Evolutionary conservation across 2,329 filamentous ascomycete genomes (phyloP), one percentile per base, ranked within the genome.

Genomic region (Cordyceps fumosorosea): DNA sequence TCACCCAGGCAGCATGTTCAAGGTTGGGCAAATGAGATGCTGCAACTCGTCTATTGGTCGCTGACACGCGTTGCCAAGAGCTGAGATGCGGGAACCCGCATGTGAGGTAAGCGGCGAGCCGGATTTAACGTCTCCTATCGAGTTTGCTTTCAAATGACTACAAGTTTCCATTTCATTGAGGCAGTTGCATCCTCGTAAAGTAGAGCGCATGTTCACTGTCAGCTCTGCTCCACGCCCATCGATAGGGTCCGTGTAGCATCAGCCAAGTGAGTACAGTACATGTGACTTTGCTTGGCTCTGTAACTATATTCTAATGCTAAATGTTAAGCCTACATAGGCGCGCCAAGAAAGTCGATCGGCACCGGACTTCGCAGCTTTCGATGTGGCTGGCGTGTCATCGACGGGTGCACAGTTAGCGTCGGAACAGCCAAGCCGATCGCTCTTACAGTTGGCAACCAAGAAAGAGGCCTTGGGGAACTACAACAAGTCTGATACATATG

Each of bases 351-450:
- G 20, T 5, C 18, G 48, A 60, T 60, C 57, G 37, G 57, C 57
- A 34, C 22, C 57, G 57, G 57, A 53, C 34, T 53, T 60, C 57
- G 57, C 57, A 60, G n/a, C 48, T 37, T 60, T 29, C 48, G 48
- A 60, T 58, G 56, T 61, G 58, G 58, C 52, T 47, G 40, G 51
- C 42, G n/a, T 45, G 29, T 24, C 51, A 50, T 40, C 42, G 50
- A 45, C 24, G 24, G 14, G 20, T 37, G 37, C 37, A 24, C 29
- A 34, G 44, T 40, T 53, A 52, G 57, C 18, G n/a, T 53, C 24
- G 34, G 34, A 45, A 52, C 24, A 1, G 24, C 48, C 37, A 60
- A 60, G 57, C 45, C 47, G 34, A 40, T 42, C 32, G 56, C 5
- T 26, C 20, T 3, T 29, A 6, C 8, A 29, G 3, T 12, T 51